Base-by-base conservation (phyloP, 1,284 basidiomycete genomes). In the Termitomyces sp. region DNA sequence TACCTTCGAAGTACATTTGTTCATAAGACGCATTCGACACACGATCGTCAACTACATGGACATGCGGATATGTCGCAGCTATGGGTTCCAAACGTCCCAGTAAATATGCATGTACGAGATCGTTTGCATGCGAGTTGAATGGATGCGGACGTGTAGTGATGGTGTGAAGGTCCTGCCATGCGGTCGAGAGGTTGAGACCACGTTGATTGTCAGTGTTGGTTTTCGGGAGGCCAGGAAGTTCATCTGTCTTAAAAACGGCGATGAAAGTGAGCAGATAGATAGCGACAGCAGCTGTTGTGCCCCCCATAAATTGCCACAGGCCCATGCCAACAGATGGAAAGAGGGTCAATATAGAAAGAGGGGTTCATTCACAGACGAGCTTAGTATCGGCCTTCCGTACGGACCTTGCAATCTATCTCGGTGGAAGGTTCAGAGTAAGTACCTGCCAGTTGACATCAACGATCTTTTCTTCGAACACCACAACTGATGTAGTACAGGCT, bases 41-140 rank as follows among this genome's bases (percentile, higher is more conserved):
- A n/a, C 73, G 52, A 60, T 90, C 88, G 53, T 84, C 73, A 18
- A 72, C 67, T 6, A 88, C 61, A 35, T 78, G 69, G 4, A 84
- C 72, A 56, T 75, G 68, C 1, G 69, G 57, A 56, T 77, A 65
- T 19, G 61, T 62, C 8, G 68, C 62, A 18, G 76, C 74, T 31
- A 85, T 72, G 2, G 70, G 62, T 38, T 66, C 60, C 9, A 91
- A 65, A 6, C 84, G 78, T 5, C 72, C 64, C 18, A 87, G 71
- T 21, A 91, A 68, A 62, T 82, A 83, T 0, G 67, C 60, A 47
- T 78, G 81, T 11, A 90, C 83, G 35, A 74, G 63, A 59, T 87
- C 83, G 62, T 91, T 91, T 13, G 82, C 77, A 66, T 84, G 86
- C 0, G 86, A 88, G 62, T 86, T 83, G 69, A 81, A 88, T 0